Percentiles rank a stretch among this genome's conserved stretches.
phyloP scores from a whole-genome alignment of 805 yeast species.

The Maudiozyma serrabonitensis region DNA sequence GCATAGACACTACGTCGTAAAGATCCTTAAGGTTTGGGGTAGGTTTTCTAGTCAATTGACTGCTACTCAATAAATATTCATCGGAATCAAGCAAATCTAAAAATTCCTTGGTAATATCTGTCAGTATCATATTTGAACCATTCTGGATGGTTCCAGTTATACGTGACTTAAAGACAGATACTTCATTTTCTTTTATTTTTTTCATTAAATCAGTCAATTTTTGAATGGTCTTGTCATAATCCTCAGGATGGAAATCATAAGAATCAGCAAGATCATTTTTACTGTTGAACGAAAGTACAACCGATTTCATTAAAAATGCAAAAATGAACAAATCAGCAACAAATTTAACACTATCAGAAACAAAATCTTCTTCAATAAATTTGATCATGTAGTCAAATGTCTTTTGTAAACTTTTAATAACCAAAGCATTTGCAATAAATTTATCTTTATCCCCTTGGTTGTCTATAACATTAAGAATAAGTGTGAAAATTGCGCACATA shows the following conservation, averaged over 20 bases:
- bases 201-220: neutral
- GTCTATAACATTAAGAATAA: conserved; percentile 7
- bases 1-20: neutral
- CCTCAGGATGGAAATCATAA: neutral
- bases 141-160: neutral
- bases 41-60: neutral
- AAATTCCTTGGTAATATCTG: conserved; percentile 1
- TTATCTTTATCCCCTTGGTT: conserved; percentile 3
- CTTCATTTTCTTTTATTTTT: neutral
- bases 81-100: conserved; percentile 1
- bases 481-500: conserved; percentile 8
- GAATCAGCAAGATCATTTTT: conserved; percentile 1
- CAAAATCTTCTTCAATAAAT: conserved; percentile 7
- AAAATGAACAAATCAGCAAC: conserved; percentile 15
- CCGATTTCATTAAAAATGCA: conserved; percentile 13
- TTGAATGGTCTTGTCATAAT: conserved; percentile 1
- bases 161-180: neutral
- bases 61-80: neutral
- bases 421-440: conserved; percentile 2
- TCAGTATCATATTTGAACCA: neutral
- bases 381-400: conserved; percentile 4
- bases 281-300: conserved; percentile 9
- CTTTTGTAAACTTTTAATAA: neutral
- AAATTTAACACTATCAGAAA: conserved; percentile 21
- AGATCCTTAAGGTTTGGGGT: neutral